Conservation (phyloP, 1,139 yeast genomes). For the Pichia sp. region DNA sequence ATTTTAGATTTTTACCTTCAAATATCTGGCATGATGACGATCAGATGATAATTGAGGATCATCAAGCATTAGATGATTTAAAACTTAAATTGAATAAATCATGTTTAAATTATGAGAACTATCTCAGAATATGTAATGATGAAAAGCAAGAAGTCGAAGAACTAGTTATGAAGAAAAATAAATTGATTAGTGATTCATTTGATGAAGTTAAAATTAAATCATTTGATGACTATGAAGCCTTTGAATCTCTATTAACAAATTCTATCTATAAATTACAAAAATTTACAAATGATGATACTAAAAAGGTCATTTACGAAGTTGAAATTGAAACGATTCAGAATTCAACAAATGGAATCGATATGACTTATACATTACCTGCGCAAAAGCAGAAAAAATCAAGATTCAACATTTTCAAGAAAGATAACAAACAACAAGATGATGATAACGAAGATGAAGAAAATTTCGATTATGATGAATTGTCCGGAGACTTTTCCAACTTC, state of each 20-base stretch:
- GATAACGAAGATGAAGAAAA: background rate
- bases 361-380: slow-evolving; percentile 40
- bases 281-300: slow-evolving; percentile 67
- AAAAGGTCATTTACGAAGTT: slow-evolving; percentile 69
- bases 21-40: slow-evolving; percentile 98
- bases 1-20: slow-evolving; percentile 78
- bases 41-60: slow-evolving; percentile 46
- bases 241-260: slow-evolving; percentile 47
- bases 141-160: slow-evolving; percentile 47
- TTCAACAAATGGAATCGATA: slow-evolving; percentile 71
- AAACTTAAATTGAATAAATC: slow-evolving; percentile 50
- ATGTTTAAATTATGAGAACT: slow-evolving; percentile 36
- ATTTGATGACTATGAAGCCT: slow-evolving; percentile 37
- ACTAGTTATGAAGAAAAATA: slow-evolving; percentile 28
- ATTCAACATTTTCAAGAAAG: slow-evolving; percentile 41
- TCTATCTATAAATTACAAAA: slow-evolving; percentile 50
- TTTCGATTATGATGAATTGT: slow-evolving; percentile 1
- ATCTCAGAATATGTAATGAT: slow-evolving; percentile 36
- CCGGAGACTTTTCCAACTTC: slow-evolving; percentile 10
- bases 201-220: slow-evolving; percentile 29
- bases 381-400: slow-evolving; percentile 42
- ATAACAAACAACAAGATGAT: slow-evolving; percentile 9
- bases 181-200: slow-evolving; percentile 27
- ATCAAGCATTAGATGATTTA: slow-evolving; percentile 52
- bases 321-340: slow-evolving; percentile 85